Base-by-base conservation (phyloP, 2,329 filamentous ascomycete genomes). In the Cytospora chrysosperma region DNA sequence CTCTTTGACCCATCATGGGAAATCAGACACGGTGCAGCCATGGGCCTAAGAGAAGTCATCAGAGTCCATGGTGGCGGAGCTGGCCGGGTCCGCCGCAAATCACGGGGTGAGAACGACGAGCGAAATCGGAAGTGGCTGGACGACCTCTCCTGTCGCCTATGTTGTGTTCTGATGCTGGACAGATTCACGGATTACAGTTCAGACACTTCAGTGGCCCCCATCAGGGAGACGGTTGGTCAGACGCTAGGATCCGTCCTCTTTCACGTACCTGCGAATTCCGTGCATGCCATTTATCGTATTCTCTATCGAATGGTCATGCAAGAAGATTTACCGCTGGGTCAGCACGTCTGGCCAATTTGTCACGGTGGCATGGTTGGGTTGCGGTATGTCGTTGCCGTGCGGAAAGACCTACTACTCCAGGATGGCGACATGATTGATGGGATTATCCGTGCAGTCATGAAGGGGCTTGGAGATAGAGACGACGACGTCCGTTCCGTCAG, bases 351-450 rank as follows among this genome's bases (percentile, higher is more conserved):
- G 95, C 92, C 96, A 65, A 91, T 97, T 43, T 97, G 93, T 71
- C 96, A 99, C 74, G 95, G 95, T 68, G 95, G 95, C 67, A 99
- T 99, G 95, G 93, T 98, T 54, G 95, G 95, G 9, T 79, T 99
- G 71, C 86, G 94, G 70, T 99, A 99, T 72, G 86, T 99, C 54
- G 95, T 99, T 32, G 95, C 95, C 10, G 92, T 99, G 40, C 87
- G 95, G 56, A 97, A 95, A 70, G 95, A 98, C 73, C 80, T 99
- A 3, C 85, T 99, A 7, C 84, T 98, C 28, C 85, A 92, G 71
- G 90, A 97, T 70, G 85, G 85, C 28, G 85, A 89, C 56, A 88
- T 99, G 75, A 93, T 99, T 75, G 95, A 99, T 74, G 95, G 94
- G 4, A 91, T 98, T 5, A 88, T 97, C 60, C 85, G 87, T 66